Base-by-base conservation (phyloP, 139 green algal species). In the Coelastrella sp. region DNA sequence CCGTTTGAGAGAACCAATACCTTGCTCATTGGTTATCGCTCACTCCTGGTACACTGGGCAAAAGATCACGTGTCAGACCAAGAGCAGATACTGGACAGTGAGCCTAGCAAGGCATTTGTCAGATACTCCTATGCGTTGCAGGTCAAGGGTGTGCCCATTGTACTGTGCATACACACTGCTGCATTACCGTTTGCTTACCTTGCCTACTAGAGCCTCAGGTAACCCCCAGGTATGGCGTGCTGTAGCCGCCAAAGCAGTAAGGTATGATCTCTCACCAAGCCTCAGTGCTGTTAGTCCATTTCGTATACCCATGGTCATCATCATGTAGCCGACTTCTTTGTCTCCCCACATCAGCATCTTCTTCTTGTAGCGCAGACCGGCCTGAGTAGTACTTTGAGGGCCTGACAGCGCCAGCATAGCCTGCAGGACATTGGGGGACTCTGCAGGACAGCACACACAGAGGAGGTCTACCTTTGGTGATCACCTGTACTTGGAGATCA, bases 241-340 rank as follows among this genome's bases (percentile, higher is more conserved):
- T 37, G 89, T 72, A 53, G 71, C 72, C 30, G 73, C 57, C 53
- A 92, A 76, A 50, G 89, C 88, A 34, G 43, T 84, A 25, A 88
- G 53, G 50, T 92, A 90, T 0, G 79, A 84, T 27, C 48, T 6
- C 45, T 38, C 34, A 25, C 89, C 80, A 50, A 69, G 72, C 9
- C 27, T 51, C 43, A 90, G 86, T 32, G 85, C 64, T 34, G 45
- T n/a, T 25, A 93, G 77, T 5, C 88, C 86, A 69, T 93, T 93
- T 34, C 73, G 79, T 41, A 93, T 90, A 5, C 91, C 86, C 77
- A 92, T 89, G 11, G 90, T 93, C 88, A 93, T 91, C 79, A 93
- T 89, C 87, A 88, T 91, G 87, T 93, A 93, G 9, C 86, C 88
- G 1, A 93, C 82, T 41, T 88, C 81, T 5, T 66, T 83, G 9